A percentile compares a stretch with the other conserved stretches of the same genome.
Conservation (phyloP, 1,284 basidiomycete genomes). For the Ustilago shanxiensis region DNA sequence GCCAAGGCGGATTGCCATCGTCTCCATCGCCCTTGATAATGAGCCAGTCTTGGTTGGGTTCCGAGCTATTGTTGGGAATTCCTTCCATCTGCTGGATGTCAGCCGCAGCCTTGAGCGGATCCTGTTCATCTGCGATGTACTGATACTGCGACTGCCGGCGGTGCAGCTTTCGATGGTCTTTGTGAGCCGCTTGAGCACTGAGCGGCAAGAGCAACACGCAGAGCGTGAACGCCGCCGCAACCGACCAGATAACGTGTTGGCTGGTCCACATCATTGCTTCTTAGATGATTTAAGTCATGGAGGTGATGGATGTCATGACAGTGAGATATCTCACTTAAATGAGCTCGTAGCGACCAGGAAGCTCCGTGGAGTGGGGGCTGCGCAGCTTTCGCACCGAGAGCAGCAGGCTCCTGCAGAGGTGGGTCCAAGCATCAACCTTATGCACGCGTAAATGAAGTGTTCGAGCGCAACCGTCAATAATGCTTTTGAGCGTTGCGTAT, state of each 20-base stretch:
- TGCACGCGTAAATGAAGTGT: background rate
- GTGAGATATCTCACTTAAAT: background rate
- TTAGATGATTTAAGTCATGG: background rate
- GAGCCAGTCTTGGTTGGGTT: conserved; percentile 28
- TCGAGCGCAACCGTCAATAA: too few relatives aligned
- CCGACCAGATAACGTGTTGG: background rate
- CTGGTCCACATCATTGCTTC: background rate
- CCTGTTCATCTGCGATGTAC: conserved; percentile 48
- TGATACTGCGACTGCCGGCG: conserved; percentile 41
- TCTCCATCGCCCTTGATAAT: conserved; percentile 47
- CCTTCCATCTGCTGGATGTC: conserved; percentile 44
- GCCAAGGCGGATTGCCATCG: conserved; percentile 34
- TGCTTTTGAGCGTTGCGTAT: background rate
- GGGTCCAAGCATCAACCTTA: conserved; percentile 8
- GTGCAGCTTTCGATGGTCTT: background rate
- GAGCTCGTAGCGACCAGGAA: background rate
- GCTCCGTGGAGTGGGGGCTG: background rate
- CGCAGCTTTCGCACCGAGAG: background rate
- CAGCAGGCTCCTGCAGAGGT: conserved; percentile 5
- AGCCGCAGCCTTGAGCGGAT: conserved; percentile 49
- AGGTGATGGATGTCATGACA: background rate
- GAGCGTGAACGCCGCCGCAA: background rate
- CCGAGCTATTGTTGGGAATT: conserved; percentile 36
- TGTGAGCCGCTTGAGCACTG: background rate
- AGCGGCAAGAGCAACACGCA: background rate